Evolutionary conservation across 768 basidiomycete species (phyloP), one percentile per base, ranked within the genome.

Genomic region (Naganishia onofrii): DNA sequence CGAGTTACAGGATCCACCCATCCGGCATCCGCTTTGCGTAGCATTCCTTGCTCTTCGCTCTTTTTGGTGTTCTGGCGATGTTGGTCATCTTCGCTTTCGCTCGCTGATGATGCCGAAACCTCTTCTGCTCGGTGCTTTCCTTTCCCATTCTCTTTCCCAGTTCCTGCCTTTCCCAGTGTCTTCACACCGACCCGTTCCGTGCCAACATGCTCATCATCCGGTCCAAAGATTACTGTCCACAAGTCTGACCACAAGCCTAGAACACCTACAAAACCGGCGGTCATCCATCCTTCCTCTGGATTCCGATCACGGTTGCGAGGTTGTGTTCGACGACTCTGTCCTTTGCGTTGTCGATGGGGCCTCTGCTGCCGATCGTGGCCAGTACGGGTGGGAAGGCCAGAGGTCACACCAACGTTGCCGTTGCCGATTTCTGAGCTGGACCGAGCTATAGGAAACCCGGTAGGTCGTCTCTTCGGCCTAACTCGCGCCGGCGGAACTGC

Each of bases 1-100:
- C 76, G 54, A 23, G 76, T 78, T 10, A 79, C 78, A 4, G 78
- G 78, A 66, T 77, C 75, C 3, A 74, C 68, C 76, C 75, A 76
- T 28, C 46, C 68, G 19, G 70, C 72, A 55, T 57, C 69, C 23
- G 15, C n/a, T 2, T 68, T 31, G 10, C 26, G 58, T 2, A 42
- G 1, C 19, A 7, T 29, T 55, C 55, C 63, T 17, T 63, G 9
- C 9, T 68, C 60, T 23, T 58, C 44, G 34, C n/a, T 55, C 23
- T 32, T 28, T 32, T 26, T 42, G 23, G 23, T 23, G 19, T 54
- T 66, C 42, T 12, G 38, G 9, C 23, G 8, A 15, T 34, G 48
- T 51, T 51, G 48, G 23, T 63, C 60, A 42, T 29, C 12, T 29
- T 63, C 38, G 28, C n/a, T 66, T 29, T 70, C 64, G 28, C 55